Conservation (phyloP, 768 basidiomycete genomes). For the Neoboletus subvelutipes region DNA sequence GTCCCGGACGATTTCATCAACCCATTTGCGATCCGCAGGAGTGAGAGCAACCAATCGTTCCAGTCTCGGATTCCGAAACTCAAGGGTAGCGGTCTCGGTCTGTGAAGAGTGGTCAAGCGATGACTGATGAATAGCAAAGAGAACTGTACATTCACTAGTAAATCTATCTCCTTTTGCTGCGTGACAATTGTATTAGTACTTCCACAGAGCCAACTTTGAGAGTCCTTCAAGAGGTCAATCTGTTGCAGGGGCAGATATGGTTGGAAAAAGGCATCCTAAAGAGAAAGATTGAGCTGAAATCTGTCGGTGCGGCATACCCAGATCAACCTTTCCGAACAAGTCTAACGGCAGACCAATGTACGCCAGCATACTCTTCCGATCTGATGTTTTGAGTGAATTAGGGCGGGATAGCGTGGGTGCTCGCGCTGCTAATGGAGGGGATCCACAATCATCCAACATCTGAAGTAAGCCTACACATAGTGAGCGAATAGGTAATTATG, state of each 20-base stretch:
- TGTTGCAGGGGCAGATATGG: slow-evolving; percentile 97
- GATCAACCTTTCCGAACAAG: slow-evolving; percentile 79
- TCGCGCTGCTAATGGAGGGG: slow-evolving; percentile 67
- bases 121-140: background rate
- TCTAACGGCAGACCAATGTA: slow-evolving; percentile 94
- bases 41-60: slow-evolving; percentile 81
- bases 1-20: slow-evolving; percentile 89
- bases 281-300: background rate
- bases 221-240: slow-evolving; percentile 79
- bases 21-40: slow-evolving; percentile 94
- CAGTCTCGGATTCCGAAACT: slow-evolving; percentile 80
- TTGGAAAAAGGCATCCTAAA: slow-evolving; percentile 91
- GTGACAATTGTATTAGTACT: slow-evolving; percentile 95
- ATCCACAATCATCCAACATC: slow-evolving; percentile 87
- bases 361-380: slow-evolving; percentile 85
- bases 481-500: slow-evolving; percentile 4
- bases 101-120: slow-evolving; percentile 30
- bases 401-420: slow-evolving; percentile 67
- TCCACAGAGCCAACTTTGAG: slow-evolving; percentile 86
- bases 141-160: slow-evolving; percentile 74
- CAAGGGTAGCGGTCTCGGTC: slow-evolving; percentile 85
- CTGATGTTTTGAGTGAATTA: slow-evolving; percentile 82
- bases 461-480: slow-evolving; percentile 69
- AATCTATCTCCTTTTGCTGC: slow-evolving; percentile 87
- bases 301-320: background rate